Percentiles rank a stretch among this genome's conserved stretches.
Conservation (phyloP, 202 grass and related monocot species). For the Saccharum hybrid region DNA sequence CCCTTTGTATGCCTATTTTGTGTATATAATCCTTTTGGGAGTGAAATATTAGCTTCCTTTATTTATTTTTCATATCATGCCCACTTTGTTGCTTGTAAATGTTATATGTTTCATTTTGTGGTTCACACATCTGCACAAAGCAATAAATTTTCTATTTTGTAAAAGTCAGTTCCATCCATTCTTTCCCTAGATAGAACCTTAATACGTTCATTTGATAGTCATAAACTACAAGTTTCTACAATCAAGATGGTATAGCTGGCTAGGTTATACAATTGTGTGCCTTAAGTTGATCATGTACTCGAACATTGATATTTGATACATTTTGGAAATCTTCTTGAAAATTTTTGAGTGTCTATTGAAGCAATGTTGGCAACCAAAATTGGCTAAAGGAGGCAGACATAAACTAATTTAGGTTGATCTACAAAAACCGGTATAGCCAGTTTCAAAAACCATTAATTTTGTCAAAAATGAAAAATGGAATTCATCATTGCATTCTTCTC, state of each 20-base stretch:
- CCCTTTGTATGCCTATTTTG: not conserved
- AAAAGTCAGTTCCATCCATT: not conserved
- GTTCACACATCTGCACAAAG: not conserved
- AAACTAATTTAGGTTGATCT: too few relatives aligned
- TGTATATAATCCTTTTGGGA: not conserved
- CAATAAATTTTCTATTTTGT: not conserved
- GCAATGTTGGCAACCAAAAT: too few relatives aligned
- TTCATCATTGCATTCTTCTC: too few relatives aligned
- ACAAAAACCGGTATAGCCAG: not conserved
- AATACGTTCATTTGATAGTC: not conserved
- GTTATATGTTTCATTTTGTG: not conserved
- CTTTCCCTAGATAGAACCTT: not conserved
- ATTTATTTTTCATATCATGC: not conserved
- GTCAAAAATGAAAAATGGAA: too few relatives aligned
- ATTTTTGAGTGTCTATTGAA: too few relatives aligned
- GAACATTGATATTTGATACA: not conserved
- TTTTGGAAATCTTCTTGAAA: not conserved
- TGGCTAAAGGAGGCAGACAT: too few relatives aligned
- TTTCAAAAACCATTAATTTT: not conserved
- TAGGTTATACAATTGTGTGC: not conserved
- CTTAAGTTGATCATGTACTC: not conserved
- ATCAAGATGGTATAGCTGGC: not conserved
- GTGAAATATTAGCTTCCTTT: not conserved
- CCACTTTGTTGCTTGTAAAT: not conserved
- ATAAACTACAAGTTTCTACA: not conserved